phyloP scores from a whole-genome alignment of 2,329 filamentous ascomycete species.

The Penicillium olsonii region DNA sequence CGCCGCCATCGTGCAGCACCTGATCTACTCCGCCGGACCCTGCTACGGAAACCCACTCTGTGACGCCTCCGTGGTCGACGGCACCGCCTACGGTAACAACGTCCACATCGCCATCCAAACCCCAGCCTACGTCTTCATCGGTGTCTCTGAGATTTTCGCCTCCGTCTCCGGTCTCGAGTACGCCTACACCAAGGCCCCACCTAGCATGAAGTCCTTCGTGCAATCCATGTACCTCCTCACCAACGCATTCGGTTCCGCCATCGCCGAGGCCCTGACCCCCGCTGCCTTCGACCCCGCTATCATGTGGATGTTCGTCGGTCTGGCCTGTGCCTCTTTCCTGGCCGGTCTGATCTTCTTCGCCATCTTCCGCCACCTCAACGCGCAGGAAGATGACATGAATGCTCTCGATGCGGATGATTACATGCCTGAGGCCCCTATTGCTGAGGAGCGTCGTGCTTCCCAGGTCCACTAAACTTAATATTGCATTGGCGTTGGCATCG shows the following conservation, averaged over 20 bases:
- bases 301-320: slow-evolving; percentile 65
- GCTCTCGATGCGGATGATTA: slow-evolving; percentile 45
- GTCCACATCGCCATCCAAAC: slow-evolving; percentile 49
- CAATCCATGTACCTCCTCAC: slow-evolving; percentile 60
- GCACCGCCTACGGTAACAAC: slow-evolving; percentile 38
- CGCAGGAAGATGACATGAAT: slow-evolving; percentile 53
- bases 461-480: slow-evolving; percentile 6
- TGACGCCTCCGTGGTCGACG: slow-evolving; percentile 33
- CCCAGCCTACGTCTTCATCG: slow-evolving; percentile 48
- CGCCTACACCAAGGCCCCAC: slow-evolving; percentile 71
- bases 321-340: slow-evolving; percentile 53
- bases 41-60: slow-evolving; percentile 51
- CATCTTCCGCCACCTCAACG: slow-evolving; percentile 52
- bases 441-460: slow-evolving; percentile 14
- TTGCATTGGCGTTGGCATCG: slow-evolving; percentile 1
- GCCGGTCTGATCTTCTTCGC: slow-evolving; percentile 58
- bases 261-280: slow-evolving; percentile 64
- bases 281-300: slow-evolving; percentile 64
- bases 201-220: slow-evolving; percentile 66
- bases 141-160: slow-evolving; percentile 59
- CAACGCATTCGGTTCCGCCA: slow-evolving; percentile 58
- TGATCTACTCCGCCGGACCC: slow-evolving; percentile 56
- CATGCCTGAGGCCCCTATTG: slow-evolving; percentile 20
- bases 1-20: slow-evolving; percentile 58
- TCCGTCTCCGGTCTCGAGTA: slow-evolving; percentile 72